phyloP scores from a whole-genome alignment of 2,329 filamentous ascomycete genomes.

The Pseudogymnoascus sp. region DNA sequence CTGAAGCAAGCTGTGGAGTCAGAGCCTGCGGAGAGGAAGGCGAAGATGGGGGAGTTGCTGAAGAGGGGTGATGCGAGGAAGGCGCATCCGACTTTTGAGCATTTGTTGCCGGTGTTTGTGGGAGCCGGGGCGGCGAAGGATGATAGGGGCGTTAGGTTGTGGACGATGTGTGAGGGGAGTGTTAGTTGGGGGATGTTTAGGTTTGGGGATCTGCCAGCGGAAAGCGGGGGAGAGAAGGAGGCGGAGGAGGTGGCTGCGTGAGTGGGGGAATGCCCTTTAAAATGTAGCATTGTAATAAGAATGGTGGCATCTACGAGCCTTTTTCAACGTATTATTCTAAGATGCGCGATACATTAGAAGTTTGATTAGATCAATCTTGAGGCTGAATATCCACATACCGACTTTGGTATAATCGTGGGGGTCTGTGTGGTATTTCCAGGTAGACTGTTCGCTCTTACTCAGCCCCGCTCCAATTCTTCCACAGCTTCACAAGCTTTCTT shows the following conservation, averaged over 20 bases:
- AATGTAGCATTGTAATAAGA: constrained; percentile 56
- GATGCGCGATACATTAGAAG: too few relatives aligned
- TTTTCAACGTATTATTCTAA: not conserved
- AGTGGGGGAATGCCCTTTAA: not conserved
- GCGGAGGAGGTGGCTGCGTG: not conserved
- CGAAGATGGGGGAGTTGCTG: constrained; percentile 37
- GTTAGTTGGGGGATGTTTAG: constrained; percentile 48
- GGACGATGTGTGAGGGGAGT: constrained; percentile 41
- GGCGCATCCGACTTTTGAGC: constrained; percentile 56
- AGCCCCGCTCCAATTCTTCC: too few relatives aligned
- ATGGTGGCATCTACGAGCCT: constrained; percentile 41
- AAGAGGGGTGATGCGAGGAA: constrained; percentile 44
- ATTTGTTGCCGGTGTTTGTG: constrained; percentile 51
- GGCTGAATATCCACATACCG: not conserved
- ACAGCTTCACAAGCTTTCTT: not conserved
- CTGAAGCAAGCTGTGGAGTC: constrained; percentile 43
- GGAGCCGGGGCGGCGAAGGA: constrained; percentile 45
- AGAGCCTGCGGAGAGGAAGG: constrained; percentile 33
- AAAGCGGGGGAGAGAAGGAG: not conserved
- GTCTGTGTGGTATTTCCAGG: not conserved
- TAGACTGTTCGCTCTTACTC: too few relatives aligned
- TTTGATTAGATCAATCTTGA: not conserved
- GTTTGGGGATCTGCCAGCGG: constrained; percentile 27
- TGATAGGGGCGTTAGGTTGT: constrained; percentile 35
- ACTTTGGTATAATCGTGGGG: not conserved